A percentile compares a stretch with the other conserved stretches of the same genome.
Conservation (phyloP, 805 yeast genomes). For the Candida adriatica region DNA sequence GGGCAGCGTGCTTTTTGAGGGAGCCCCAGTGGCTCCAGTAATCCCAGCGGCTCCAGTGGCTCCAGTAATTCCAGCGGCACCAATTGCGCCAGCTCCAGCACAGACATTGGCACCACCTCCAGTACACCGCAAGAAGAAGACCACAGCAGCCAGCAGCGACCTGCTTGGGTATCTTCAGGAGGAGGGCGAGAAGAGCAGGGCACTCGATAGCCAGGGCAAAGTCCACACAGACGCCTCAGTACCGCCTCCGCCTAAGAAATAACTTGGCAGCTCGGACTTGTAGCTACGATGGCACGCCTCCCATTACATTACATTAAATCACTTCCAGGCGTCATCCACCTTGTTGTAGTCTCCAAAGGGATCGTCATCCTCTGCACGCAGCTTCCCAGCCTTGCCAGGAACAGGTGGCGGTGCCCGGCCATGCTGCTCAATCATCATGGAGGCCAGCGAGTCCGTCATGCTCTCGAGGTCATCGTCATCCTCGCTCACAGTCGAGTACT, state of each 20-base stretch:
- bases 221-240: conserved; percentile 14
- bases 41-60: conserved; percentile 1
- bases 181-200: conserved; percentile 34
- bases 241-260: conserved; percentile 32
- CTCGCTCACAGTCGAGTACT: conserved; percentile 26
- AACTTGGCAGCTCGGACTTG: no score
- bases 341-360: conserved; percentile 50
- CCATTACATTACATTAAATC: no score
- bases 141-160: conserved; percentile 20
- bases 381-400: conserved; percentile 8
- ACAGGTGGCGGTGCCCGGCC: conserved; percentile 17
- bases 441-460: conserved; percentile 21
- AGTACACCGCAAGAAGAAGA: conserved; percentile 22
- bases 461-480: conserved; percentile 29
- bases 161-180: conserved; percentile 34
- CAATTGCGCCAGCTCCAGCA: conserved; percentile 1
- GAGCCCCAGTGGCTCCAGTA: conserved; percentile 1
- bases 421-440: conserved; percentile 23
- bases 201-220: conserved; percentile 29
- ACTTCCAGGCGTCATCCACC: no score
- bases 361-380: conserved; percentile 26
- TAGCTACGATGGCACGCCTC: no score
- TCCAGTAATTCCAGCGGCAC: conserved; percentile 2
- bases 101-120: conserved; percentile 17
- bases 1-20: conserved; percentile 34